Evolutionary conservation across 352 stramenopile species (phyloP).

Genomic region (Thalassiosira hispida): DNA sequence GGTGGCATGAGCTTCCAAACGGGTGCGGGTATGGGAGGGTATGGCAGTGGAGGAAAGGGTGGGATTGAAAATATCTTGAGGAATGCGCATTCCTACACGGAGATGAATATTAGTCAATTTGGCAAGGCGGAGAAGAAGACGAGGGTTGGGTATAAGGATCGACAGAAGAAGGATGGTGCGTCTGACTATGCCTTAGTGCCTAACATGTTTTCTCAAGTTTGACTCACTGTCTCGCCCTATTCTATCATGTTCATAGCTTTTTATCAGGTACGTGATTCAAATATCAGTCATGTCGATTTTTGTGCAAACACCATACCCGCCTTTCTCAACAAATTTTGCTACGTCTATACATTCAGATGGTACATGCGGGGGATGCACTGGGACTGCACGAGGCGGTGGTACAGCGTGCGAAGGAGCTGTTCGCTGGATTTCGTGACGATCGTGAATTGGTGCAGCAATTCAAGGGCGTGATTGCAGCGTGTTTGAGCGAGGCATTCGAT

Average conservation of each 20-base stretch:
- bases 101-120: constrained; percentile 97
- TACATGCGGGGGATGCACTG: constrained; percentile 93
- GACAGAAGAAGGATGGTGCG: constrained; percentile 87
- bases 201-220: too few relatives aligned
- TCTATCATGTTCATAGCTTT: too few relatives aligned
- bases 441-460: constrained; percentile 95
- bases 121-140: constrained; percentile 95
- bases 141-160: constrained; percentile 96
- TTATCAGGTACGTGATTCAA: too few relatives aligned
- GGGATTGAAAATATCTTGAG: constrained; percentile 80
- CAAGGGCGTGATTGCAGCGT: constrained; percentile 87
- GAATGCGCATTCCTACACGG: constrained; percentile 90
- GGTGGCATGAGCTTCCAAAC: constrained; percentile 75
- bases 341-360: constrained; percentile 88
- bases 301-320: not conserved
- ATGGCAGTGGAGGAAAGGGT: constrained; percentile 54
- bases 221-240: too few relatives aligned
- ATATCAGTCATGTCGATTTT: constrained; percentile 18
- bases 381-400: constrained; percentile 94
- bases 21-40: constrained; percentile 68
- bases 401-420: constrained; percentile 94
- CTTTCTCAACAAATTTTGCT: constrained; percentile 28
- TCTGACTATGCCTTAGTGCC: too few relatives aligned
- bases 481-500: constrained; percentile 82
- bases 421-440: constrained; percentile 95